Base-by-base conservation (phyloP, 345 rosid genomes). In the Toxicodendron radicans region DNA sequence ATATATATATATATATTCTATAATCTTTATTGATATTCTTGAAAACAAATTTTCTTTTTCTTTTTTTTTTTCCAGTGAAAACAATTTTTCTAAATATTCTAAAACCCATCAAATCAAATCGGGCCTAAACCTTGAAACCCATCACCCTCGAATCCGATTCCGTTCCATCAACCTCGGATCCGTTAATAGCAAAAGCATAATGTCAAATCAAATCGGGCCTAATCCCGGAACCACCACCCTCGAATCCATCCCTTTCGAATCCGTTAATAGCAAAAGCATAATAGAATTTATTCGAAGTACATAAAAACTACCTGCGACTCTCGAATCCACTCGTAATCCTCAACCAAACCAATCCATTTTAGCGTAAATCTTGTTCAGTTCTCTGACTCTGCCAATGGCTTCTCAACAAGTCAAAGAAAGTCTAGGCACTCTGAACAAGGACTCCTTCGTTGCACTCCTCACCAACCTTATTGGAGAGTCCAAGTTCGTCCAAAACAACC, bases 401-500 rank as follows among this genome's bases (percentile, higher is more conserved):
- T 57, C 72, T 74, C 46, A 76, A 10, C 54, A 54, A 35, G 63
- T 79, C 72, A 85, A 82, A 73, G 79, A 83, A 73, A 70, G 79
- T 54, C 75, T 93, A 24, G 98, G 97, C 79, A 80, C 79, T 14
- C 83, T 96, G 10, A 72, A 86, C 83, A 76, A 87, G 81, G 94
- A 86, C 0, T 79, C 91, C 0, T 95, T 84, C 83, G 90, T 92
- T 21, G 68, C 82, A 10, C 97, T 95, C 63, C 78, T 95, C 38
- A 56, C 81, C 7, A 95, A 91, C 79, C 77, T 93, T 56, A 93
- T 95, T 32, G 97, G 93, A 23, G 99, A 95, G 77, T 86, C 98
- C 16, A 88, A 84, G 74, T 63, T 73, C 75, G 83, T 95, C 38
- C 99, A 93, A 66, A 95, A 95, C 88, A 95, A 95, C 81, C 99